Percentiles rank a stretch among this genome's conserved stretches.
Conservation (phyloP, 1,284 basidiomycete species). For the Singerocomus rubriflavus region DNA sequence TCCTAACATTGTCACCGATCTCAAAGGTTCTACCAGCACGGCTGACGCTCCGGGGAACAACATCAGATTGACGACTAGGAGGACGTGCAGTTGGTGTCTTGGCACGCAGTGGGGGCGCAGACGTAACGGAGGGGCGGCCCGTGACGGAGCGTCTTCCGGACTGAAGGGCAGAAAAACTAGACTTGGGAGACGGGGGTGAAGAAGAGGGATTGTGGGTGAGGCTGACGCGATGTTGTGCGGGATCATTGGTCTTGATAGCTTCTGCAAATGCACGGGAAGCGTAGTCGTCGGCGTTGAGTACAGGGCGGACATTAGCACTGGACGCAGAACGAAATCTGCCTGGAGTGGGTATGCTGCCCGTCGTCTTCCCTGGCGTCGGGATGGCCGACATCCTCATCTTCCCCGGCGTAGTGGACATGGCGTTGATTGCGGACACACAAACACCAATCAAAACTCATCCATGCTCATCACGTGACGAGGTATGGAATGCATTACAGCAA, state of each 20-base stretch:
- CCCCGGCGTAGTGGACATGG: constrained; percentile 48
- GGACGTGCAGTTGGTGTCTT: constrained; percentile 57
- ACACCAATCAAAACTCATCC: constrained; percentile 1
- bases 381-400: constrained; percentile 55
- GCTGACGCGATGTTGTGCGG: constrained; percentile 57
- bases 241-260: constrained; percentile 75
- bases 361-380: constrained; percentile 53
- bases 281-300: constrained; percentile 45
- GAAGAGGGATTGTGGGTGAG: constrained; percentile 41
- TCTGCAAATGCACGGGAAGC: constrained; percentile 68
- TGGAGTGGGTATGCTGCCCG: constrained; percentile 64
- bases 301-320: constrained; percentile 38
- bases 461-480: constrained; percentile 23
- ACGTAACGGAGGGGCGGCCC: constrained; percentile 47
- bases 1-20: constrained; percentile 77
- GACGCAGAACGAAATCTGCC: constrained; percentile 68
- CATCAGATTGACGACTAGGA: constrained; percentile 62
- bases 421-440: background rate
- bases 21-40: constrained; percentile 51
- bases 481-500: constrained; percentile 10
- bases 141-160: constrained; percentile 42
- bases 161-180: constrained; percentile 24
- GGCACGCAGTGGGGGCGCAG: constrained; percentile 41
- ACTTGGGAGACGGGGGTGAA: constrained; percentile 46
- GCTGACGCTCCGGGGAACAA: constrained; percentile 43